Conservation (phyloP, 176 grass and related monocot species). For the Carex littledalei region DNA sequence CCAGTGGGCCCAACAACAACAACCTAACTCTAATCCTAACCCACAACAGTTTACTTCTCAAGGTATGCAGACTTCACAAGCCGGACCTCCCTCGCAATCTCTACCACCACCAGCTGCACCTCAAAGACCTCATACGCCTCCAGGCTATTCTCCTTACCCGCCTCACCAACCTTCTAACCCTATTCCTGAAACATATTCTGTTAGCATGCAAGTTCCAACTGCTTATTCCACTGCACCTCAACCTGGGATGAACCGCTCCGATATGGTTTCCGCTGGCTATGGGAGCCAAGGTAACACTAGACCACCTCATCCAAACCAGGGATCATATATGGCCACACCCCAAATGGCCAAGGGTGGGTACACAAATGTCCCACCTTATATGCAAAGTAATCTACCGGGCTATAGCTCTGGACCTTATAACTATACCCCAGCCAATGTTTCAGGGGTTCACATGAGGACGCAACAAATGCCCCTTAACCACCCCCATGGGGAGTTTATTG, state of each 20-base stretch:
- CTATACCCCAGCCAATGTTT: conserved; percentile 34
- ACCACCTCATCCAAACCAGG: conserved; percentile 29
- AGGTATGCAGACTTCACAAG: conserved; percentile 1
- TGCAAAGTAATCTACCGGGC: conserved; percentile 36
- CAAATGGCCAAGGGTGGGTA: conserved; percentile 43
- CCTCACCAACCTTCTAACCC: conserved; percentile 54
- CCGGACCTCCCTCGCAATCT: not conserved
- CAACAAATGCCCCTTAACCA: conserved; percentile 44
- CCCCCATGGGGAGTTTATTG: conserved; percentile 48
- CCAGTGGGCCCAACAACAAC: conserved; percentile 25
- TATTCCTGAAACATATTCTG: conserved; percentile 37
- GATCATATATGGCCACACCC: conserved; percentile 36
- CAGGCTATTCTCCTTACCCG: conserved; percentile 59
- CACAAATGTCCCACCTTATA: conserved; percentile 43
- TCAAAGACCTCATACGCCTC: conserved; percentile 47
- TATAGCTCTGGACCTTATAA: conserved; percentile 42
- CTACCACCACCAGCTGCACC: conserved; percentile 17
- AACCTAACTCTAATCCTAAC: conserved; percentile 22
- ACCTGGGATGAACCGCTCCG: conserved; percentile 43
- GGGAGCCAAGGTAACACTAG: conserved; percentile 40
- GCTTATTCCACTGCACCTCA: conserved; percentile 54
- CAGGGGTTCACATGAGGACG: conserved; percentile 40
- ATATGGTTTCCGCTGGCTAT: conserved; percentile 47
- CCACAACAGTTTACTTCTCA: conserved; percentile 18
- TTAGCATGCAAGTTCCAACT: conserved; percentile 50